Conservation (phyloP, 2,329 filamentous ascomycete species). For the Cytospora piceicola region DNA sequence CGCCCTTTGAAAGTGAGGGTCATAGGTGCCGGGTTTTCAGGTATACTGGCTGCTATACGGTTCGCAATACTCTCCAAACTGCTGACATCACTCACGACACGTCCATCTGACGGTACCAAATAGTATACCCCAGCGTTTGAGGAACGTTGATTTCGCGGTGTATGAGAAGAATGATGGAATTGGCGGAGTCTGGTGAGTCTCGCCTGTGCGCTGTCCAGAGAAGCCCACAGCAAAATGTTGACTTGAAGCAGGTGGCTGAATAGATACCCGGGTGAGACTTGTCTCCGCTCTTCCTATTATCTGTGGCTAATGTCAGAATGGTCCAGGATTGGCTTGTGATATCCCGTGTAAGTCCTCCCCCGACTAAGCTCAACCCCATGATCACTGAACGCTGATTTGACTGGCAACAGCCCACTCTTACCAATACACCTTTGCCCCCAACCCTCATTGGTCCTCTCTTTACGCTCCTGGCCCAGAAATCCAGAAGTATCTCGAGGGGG, state of each 20-base stretch:
- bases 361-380: neutral
- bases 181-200: constrained; percentile 41
- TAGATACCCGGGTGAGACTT: constrained; percentile 38
- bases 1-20: constrained; percentile 40
- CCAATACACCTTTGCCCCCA: constrained; percentile 59
- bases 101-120: neutral
- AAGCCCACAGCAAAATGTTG: neutral
- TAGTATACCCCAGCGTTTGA: constrained; percentile 41
- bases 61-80: constrained; percentile 10
- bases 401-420: constrained; percentile 52
- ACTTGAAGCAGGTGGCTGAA: constrained; percentile 38
- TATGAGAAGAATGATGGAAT: constrained; percentile 43
- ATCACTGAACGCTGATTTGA: neutral
- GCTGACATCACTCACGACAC: neutral
- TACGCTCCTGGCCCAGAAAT: constrained; percentile 56
- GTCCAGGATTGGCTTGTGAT: constrained; percentile 40
- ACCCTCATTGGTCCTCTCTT: constrained; percentile 56
- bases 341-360: constrained; percentile 41
- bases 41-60: constrained; percentile 38
- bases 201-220: no score
- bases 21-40: constrained; percentile 28
- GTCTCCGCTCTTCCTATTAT: neutral
- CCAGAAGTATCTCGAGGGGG: constrained; percentile 51
- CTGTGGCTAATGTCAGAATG: constrained; percentile 1
- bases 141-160: constrained; percentile 41